Conservation (phyloP, 1,284 basidiomycete species). For the Peniophora sp. region DNA sequence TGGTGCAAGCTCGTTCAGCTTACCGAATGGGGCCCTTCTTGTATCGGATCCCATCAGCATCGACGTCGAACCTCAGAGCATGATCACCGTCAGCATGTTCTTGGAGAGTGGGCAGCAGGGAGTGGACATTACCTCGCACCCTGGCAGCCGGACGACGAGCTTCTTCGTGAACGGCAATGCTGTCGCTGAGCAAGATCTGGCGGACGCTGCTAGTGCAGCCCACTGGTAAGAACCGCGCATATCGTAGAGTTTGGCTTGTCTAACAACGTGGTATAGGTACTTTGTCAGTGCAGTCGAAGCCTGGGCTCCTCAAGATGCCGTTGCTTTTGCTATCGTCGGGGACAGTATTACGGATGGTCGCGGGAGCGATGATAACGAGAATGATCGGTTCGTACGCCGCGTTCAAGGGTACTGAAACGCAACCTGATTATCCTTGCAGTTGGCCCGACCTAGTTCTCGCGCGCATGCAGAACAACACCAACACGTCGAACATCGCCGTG, state of each 20-base stretch:
- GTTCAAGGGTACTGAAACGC: neutral
- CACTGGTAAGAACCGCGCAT: too few relatives aligned
- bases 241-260: too few relatives aligned
- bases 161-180: conserved; percentile 10
- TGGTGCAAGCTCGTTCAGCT: conserved; percentile 27
- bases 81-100: conserved; percentile 33
- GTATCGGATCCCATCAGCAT: conserved; percentile 39
- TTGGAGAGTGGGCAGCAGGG: conserved; percentile 30
- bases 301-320: conserved; percentile 22
- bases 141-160: conserved; percentile 38
- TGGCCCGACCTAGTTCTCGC: conserved; percentile 42
- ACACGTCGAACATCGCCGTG: conserved; percentile 28
- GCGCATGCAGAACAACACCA: conserved; percentile 28
- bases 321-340: conserved; percentile 35
- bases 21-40: conserved; percentile 36
- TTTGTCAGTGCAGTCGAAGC: conserved; percentile 37
- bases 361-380: conserved; percentile 28
- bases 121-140: conserved; percentile 36
- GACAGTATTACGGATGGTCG: conserved; percentile 43
- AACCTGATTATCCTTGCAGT: conserved; percentile 13
- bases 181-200: too few relatives aligned
- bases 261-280: conserved; percentile 20
- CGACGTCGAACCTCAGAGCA: conserved; percentile 25
- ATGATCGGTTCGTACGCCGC: conserved; percentile 26
- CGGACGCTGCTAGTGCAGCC: too few relatives aligned